phyloP scores from a whole-genome alignment of 1,284 basidiomycete genomes.

The Apiotrichum domesticum region DNA sequence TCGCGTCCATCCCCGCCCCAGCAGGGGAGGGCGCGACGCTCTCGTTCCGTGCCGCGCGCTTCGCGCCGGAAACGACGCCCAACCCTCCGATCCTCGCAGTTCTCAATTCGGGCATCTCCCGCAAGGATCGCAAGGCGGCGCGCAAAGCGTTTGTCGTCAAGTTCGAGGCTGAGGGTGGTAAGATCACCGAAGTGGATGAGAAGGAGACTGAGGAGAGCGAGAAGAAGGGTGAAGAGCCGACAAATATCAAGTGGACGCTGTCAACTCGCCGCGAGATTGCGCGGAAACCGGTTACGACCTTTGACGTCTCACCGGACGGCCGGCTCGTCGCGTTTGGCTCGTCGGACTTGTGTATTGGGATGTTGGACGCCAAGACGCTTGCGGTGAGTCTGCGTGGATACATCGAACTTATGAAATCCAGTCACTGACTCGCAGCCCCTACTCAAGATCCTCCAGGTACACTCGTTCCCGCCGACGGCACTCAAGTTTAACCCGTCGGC shows the following conservation, averaged over 20 bases:
- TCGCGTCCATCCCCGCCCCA: constrained; percentile 36
- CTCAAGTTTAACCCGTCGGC: constrained; percentile 80
- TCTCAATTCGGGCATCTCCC: constrained; percentile 57
- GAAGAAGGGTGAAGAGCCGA: not conserved
- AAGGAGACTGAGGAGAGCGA: constrained; percentile 7
- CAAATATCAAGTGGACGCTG: constrained; percentile 41
- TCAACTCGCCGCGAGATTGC: constrained; percentile 52
- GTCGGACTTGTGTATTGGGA: constrained; percentile 77
- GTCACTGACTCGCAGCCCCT: constrained; percentile 57
- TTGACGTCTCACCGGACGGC: constrained; percentile 85
- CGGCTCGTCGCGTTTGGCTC: constrained; percentile 76
- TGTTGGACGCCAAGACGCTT: constrained; percentile 74
- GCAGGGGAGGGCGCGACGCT: constrained; percentile 41
- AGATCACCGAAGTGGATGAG: constrained; percentile 19
- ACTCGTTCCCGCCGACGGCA: constrained; percentile 89
- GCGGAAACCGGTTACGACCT: constrained; percentile 72
- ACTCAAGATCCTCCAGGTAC: constrained; percentile 81
- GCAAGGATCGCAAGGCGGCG: constrained; percentile 19
- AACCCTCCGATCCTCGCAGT: constrained; percentile 49
- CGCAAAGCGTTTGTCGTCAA: constrained; percentile 39
- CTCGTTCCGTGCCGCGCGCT: constrained; percentile 71
- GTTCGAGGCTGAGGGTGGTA: constrained; percentile 42
- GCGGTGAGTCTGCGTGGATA: constrained; percentile 62
- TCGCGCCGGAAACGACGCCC: constrained; percentile 14
- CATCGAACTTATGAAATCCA: not conserved